Evolutionary conservation across 2,329 filamentous ascomycete genomes (phyloP), one percentile per base, ranked within the genome.

Genomic region (Bipolaris sorokiniana): DNA sequence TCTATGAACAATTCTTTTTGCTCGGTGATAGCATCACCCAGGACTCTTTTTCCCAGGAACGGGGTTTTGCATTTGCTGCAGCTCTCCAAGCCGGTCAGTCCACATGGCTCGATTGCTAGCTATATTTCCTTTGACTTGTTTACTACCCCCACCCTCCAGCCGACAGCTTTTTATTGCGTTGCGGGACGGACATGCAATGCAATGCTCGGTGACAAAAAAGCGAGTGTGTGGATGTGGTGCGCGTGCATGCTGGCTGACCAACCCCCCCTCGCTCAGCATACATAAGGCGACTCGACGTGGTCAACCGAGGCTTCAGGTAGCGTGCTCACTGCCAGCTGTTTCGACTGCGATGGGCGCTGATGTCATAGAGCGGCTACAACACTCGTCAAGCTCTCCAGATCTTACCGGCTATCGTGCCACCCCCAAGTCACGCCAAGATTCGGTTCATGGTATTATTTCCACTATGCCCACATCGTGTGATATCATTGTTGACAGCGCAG

Each of bases 1-100:
- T 66, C 20, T 75, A 76, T 53, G 75, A 80, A 36, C 78, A 81
- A 58, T 79, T 83, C 66, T 81, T 98, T 61, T 86, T 98, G 22
- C 90, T 98, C 61, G 94, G 94, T 52, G 95, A 98, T 78, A 96
- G 91, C 31, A 88, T 98, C 60, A 88, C 94, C 47, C 88, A 98
- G 71, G 81, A 83, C 40, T 84, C 87, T 1, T 84, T 84, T 62
- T 81, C 83, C 34, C 80, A 87, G 47, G 77, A 83, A 10, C 79
- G 85, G 54, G 91, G 89, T 15, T 94, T 93, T 76, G 90, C 84
- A 0, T 90, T 96, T 67, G 86, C 88, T 56, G 85, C 89, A 20
- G 87, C 85, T 15, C 79, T 97, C 3, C 87, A 92, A 72, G 78
- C 85, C 64, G 83, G 90, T 92, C 66, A 73, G 84, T 80, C 22